Evolutionary conservation across 805 yeast genomes (phyloP), one percentile per base, ranked within the genome.

Genomic region (Suhomyces xylopsoci): DNA sequence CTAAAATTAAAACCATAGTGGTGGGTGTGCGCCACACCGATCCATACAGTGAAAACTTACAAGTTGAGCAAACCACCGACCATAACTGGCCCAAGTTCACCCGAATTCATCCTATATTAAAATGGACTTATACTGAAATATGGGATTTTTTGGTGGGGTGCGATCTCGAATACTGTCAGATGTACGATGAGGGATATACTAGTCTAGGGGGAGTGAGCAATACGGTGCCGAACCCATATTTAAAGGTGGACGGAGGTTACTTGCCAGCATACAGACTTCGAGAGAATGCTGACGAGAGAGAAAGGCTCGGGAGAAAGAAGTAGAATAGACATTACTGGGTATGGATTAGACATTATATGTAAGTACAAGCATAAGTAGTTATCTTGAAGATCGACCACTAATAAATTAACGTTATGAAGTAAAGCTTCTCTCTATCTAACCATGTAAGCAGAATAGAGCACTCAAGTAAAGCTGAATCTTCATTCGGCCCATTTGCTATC

Each of bases 11-110:
- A 61, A 87, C 93, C 2, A 84, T 94, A 0, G 77, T 93, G 25
- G 93, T 94, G 4, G 99, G 99, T 0, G 89, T 90, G 28, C 77
- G 99, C 51, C 78, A 87, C 52, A 83, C 90, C 2, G 99, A 94
- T 65, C 98, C 99, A 0, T 88, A 79, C 67, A 94, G 96, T 0
- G 74, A 71, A 2, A 59, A 72, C 19, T 72, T 93, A 45, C 55
- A 71, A 25, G 77, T 80, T 45, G 79, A 89, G 49, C 96, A 90
- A 63, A 68, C 63, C 40, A 94, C 99, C 0, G 97, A 93, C 63
- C 85, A 84, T 53, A 84, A 90, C 53, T 94, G 98, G 98, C 99
- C 99, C 4, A 71, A 77, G 25, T 93, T 94, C 64, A 69, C 85
- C 56, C 71, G 99, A 48, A 74, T 92, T 4, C 96, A 92, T 62